Conservation (phyloP, 176 grass and related monocot species). For the Carex pumila region DNA sequence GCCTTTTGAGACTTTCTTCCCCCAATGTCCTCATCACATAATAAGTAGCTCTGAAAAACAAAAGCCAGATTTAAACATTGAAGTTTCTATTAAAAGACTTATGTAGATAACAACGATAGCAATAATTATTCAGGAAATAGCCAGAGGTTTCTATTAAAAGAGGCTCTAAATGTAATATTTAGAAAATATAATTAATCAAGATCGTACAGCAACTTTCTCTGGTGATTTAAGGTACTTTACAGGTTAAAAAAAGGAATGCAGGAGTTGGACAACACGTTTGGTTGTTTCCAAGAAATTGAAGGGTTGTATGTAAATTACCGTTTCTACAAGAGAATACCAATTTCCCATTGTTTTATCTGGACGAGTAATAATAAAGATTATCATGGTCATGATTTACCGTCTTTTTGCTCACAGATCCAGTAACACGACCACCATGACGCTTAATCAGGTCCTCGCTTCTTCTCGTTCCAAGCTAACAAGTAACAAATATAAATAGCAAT, state of each 20-base stretch:
- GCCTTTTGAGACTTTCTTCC: conserved; percentile 93
- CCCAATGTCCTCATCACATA: conserved; percentile 95
- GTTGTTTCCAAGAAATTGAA: not conserved
- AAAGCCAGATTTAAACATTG: not conserved
- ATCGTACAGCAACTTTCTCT: not conserved
- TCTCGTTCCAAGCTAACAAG: conserved; percentile 83
- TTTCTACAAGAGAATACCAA: not conserved
- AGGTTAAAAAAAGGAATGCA: not conserved
- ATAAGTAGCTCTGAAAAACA: conserved; percentile 64
- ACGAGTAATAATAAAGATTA: conserved; percentile 3
- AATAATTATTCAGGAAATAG: conserved; percentile 14
- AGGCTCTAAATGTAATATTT: not conserved
- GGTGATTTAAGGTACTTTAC: not conserved
- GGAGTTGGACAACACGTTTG: not conserved
- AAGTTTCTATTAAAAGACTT: too few species aligned
- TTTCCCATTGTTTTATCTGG: not conserved
- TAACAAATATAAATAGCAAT: not conserved
- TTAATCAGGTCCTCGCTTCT: conserved; percentile 96
- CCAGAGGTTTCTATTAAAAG: not conserved
- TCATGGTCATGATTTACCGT: conserved; percentile 45
- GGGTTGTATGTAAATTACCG: not conserved
- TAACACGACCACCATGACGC: conserved; percentile 82
- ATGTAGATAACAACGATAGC: conserved; percentile 7
- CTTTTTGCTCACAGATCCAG: conserved; percentile 92
- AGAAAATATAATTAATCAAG: not conserved